Percentiles rank a stretch among this genome's conserved stretches.
phyloP scores from a whole-genome alignment of 2,329 filamentous ascomycete species.

The Cytospora chrysosperma region DNA sequence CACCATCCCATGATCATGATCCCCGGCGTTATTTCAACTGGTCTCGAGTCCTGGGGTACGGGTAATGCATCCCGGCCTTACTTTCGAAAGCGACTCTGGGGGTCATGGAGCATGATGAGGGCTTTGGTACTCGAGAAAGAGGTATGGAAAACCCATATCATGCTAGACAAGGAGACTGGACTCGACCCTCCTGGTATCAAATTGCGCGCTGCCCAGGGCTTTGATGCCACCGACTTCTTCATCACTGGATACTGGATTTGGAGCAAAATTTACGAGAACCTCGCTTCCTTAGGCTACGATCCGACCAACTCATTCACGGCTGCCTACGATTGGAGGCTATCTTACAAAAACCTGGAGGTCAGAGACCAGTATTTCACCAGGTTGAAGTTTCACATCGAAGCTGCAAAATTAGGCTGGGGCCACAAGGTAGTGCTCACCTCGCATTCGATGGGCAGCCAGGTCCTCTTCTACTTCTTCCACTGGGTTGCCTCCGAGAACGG shows the following conservation, averaged over 20 bases:
- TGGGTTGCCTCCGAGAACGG: conserved; percentile 78
- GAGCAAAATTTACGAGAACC: conserved; percentile 97
- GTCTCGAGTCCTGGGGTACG: conserved; percentile 95
- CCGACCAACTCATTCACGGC: conserved; percentile 72
- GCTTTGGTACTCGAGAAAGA: conserved; percentile 92
- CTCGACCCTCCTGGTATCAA: conserved; percentile 90
- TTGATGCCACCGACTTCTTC: conserved; percentile 97
- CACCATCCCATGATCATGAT: conserved; percentile 95
- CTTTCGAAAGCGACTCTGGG: conserved; percentile 93
- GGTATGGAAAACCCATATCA: conserved; percentile 92
- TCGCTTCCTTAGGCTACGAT: conserved; percentile 94
- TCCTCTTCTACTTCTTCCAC: conserved; percentile 76
- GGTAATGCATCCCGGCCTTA: conserved; percentile 81
- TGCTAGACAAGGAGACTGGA: conserved; percentile 90
- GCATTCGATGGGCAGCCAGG: conserved; percentile 97
- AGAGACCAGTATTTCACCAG: conserved; percentile 93
- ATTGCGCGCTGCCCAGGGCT: conserved; percentile 88
- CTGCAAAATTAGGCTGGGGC: conserved; percentile 68
- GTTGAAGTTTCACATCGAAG: conserved; percentile 87
- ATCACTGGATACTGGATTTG: conserved; percentile 95
- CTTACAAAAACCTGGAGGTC: conserved; percentile 83
- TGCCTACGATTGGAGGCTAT: conserved; percentile 87
- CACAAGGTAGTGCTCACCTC: conserved; percentile 84
- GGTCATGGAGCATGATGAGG: conserved; percentile 98
- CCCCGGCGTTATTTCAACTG: conserved; percentile 95